Conservation (phyloP, 78 protist species). For the Dictyostelium capitatum region DNA sequence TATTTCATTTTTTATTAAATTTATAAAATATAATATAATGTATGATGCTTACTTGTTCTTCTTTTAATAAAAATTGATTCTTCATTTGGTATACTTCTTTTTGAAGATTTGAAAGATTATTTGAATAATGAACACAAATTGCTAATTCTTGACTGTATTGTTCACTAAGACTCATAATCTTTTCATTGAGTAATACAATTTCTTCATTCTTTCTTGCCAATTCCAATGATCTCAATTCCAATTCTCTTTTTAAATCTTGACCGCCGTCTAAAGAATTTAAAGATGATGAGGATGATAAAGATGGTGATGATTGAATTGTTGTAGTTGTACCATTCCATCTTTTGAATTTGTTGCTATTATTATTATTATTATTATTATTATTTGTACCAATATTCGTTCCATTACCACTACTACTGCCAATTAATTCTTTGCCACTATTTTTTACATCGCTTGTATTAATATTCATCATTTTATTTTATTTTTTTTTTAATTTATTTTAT, state of each 20-base stretch:
- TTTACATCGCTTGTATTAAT: too few relatives aligned
- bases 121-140: slow-evolving; percentile 55
- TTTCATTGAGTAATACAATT: not conserved
- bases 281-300: not conserved
- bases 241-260: slow-evolving; percentile 45
- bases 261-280: too few relatives aligned
- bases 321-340: slow-evolving; percentile 12
- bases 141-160: slow-evolving; percentile 48
- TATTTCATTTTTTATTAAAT: not conserved
- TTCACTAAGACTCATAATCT: not conserved
- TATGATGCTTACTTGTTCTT: slow-evolving; percentile 46
- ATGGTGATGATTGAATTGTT: not conserved
- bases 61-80: slow-evolving; percentile 19
- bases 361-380: not conserved
- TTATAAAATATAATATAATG: not conserved
- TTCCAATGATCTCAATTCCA: slow-evolving; percentile 28
- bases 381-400: too few relatives aligned
- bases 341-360: not conserved
- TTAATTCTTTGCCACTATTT: too few relatives aligned
- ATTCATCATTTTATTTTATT: too few relatives aligned
- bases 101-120: slow-evolving; percentile 1
- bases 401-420: too few relatives aligned
- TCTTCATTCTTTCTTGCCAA: slow-evolving; percentile 51
- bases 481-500: too few relatives aligned
- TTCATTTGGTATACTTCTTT: slow-evolving; percentile 30